Conservation (phyloP, 2,329 filamentous ascomycete species). For the Neonectria faginata region DNA sequence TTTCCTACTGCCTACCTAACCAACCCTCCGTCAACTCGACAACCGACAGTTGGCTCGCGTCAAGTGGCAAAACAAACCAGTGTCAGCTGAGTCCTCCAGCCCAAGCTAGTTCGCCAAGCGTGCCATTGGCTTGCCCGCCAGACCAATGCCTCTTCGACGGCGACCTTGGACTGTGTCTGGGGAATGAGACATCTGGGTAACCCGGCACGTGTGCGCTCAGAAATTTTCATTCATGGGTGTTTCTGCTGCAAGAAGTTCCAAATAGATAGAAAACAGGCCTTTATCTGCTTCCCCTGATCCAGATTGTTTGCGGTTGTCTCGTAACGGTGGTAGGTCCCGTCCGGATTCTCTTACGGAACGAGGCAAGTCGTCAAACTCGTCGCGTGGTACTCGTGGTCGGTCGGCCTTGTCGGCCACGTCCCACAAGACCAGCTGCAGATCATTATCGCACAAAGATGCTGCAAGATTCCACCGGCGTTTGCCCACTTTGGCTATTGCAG, state of each 20-base stretch:
- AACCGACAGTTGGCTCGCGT: constrained; percentile 1
- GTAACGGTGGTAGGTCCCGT: background rate
- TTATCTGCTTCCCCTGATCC: background rate
- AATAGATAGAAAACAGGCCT: background rate
- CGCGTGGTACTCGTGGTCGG: constrained; percentile 3
- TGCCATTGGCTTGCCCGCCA: background rate
- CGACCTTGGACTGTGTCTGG: background rate
- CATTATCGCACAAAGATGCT: constrained; percentile 28
- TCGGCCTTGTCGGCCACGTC: background rate
- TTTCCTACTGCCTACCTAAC: background rate
- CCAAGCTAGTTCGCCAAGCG: constrained; percentile 6
- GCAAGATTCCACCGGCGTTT: constrained; percentile 25
- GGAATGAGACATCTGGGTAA: constrained; percentile 5
- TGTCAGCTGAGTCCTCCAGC: constrained; percentile 4
- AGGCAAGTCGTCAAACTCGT: constrained; percentile 10
- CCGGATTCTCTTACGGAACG: constrained; percentile 1
- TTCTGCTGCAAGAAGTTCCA: background rate
- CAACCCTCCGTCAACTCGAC: background rate
- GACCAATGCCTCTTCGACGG: background rate
- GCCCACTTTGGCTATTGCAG: constrained; percentile 7
- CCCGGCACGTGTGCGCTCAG: background rate
- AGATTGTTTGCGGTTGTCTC: background rate
- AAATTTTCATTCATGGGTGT: background rate
- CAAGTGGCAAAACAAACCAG: constrained; percentile 8
- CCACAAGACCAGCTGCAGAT: constrained; percentile 9